These are phyloP conservation scores for Hypholoma fasciculare DNA, from an alignment of 768 basidiomycete species.

Conservation along the genomic window DNA sequence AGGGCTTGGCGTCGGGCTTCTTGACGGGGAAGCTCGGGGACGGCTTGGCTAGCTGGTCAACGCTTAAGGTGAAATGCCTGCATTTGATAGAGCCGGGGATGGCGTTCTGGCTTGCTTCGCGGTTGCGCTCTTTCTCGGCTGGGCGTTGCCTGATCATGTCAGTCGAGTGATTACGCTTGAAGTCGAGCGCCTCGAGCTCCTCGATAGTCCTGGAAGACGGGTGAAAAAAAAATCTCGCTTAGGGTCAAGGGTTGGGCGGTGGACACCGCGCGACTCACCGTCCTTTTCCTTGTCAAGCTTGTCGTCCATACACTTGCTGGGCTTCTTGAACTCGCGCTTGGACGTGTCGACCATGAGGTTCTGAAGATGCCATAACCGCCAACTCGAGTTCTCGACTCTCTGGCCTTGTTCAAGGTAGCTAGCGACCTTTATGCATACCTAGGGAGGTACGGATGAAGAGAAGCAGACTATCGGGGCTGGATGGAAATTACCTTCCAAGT, in stretches of 20 bases:
- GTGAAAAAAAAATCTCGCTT: constrained; percentile 13
- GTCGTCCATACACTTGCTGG: constrained; percentile 87
- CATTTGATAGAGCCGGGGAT: constrained; percentile 76
- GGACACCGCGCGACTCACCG: constrained; percentile 50
- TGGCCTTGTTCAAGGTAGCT: constrained; percentile 90
- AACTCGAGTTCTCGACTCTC: constrained; percentile 88
- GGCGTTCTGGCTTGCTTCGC: constrained; percentile 64
- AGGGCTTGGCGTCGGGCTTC: constrained; percentile 69
- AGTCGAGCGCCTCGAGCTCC: constrained; percentile 83
- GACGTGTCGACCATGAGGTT: constrained; percentile 90
- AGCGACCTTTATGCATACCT: constrained; percentile 91
- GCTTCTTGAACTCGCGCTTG: constrained; percentile 88
- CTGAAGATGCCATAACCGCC: constrained; percentile 92
- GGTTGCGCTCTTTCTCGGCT: constrained; percentile 76
- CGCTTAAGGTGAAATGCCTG: constrained; percentile 89
- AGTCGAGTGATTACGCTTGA: constrained; percentile 74
- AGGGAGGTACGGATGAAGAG: constrained; percentile 4
- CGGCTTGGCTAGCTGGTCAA: constrained; percentile 63
- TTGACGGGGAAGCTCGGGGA: constrained; percentile 48
- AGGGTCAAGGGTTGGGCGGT: constrained; percentile 33
- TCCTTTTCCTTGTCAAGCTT: constrained; percentile 93
- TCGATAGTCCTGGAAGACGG: constrained; percentile 65
- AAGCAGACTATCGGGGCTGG: constrained; percentile 2
- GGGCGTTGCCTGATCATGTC: constrained; percentile 83
- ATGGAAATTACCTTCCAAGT: constrained; percentile 76